Percentiles rank a stretch among this genome's conserved stretches.
Evolutionary conservation across 1,284 basidiomycete species (phyloP).

Genomic region (Coriolopsis trogii): DNA sequence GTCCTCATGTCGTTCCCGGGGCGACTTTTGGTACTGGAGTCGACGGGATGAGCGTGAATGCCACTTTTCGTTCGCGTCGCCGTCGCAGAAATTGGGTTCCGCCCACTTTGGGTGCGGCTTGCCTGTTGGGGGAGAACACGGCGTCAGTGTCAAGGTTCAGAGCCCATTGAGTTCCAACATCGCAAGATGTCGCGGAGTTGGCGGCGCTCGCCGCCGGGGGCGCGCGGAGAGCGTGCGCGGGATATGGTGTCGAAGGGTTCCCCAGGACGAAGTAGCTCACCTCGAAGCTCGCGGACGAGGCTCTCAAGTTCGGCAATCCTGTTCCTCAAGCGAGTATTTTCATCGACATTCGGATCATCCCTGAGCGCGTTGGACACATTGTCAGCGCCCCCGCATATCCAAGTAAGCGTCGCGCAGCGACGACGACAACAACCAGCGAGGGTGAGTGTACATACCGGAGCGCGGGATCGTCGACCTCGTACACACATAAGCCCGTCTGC

Average conservation of each 20-base stretch:
- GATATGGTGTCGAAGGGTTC: too few relatives aligned
- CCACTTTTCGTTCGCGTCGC: slow-evolving; percentile 80
- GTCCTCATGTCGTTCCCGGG: slow-evolving; percentile 27
- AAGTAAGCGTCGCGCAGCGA: slow-evolving; percentile 5
- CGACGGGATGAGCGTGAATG: slow-evolving; percentile 78
- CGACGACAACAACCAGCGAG: too few relatives aligned
- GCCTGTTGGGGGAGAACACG: slow-evolving; percentile 44
- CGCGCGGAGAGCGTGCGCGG: slow-evolving; percentile 5
- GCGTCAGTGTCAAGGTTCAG: slow-evolving; percentile 1
- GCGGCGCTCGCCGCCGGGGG: background rate
- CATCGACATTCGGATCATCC: slow-evolving; percentile 83
- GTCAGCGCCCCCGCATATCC: slow-evolving; percentile 2
- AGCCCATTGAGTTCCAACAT: too few relatives aligned
- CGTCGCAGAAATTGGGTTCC: slow-evolving; percentile 73
- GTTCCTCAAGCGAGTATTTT: slow-evolving; percentile 79
- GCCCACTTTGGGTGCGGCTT: slow-evolving; percentile 85
- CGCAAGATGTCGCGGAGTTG: slow-evolving; percentile 9
- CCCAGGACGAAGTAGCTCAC: too few relatives aligned
- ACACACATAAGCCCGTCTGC: slow-evolving; percentile 88
- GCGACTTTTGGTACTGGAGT: slow-evolving; percentile 30
- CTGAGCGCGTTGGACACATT: slow-evolving; percentile 44
- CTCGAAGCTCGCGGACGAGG: slow-evolving; percentile 80
- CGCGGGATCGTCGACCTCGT: slow-evolving; percentile 88
- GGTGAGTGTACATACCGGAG: slow-evolving; percentile 77
- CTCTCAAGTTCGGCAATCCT: slow-evolving; percentile 90